Conservation (phyloP, 352 stramenopile genomes). For the Pythium inflatum region DNA sequence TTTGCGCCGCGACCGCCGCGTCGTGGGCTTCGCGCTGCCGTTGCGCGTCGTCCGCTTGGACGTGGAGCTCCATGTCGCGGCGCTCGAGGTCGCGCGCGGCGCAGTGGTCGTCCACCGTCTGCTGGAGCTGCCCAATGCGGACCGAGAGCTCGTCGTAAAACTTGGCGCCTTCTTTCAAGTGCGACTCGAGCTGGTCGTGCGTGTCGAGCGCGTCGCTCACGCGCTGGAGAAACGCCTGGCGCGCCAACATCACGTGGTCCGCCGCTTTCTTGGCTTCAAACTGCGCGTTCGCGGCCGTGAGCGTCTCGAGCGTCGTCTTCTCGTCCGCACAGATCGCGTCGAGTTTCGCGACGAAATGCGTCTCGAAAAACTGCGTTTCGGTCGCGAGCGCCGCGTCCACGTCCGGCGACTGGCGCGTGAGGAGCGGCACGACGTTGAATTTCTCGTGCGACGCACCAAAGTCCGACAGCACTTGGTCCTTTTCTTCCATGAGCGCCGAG, state of each 20-base stretch:
- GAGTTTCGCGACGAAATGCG: conserved; percentile 65
- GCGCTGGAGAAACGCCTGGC: conserved; percentile 62
- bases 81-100: conserved; percentile 70
- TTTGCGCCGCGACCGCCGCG: conserved; percentile 61
- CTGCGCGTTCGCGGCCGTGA: conserved; percentile 49
- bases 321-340: conserved; percentile 59
- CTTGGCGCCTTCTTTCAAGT: conserved; percentile 67
- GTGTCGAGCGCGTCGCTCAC: conserved; percentile 73
- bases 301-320: conserved; percentile 39
- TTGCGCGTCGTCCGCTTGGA: conserved; percentile 62
- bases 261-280: conserved; percentile 70
- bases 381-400: conserved; percentile 45
- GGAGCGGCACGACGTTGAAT: conserved; percentile 56
- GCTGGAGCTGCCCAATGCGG: conserved; percentile 65
- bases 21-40: conserved; percentile 54
- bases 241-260: conserved; percentile 55
- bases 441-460: conserved; percentile 62
- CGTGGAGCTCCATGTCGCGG: conserved; percentile 70
- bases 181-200: conserved; percentile 76
- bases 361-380: conserved; percentile 65
- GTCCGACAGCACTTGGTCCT: conserved; percentile 58
- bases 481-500: conserved; percentile 58
- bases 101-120: conserved; percentile 78
- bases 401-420: conserved; percentile 38
- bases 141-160: conserved; percentile 68